Percentiles rank a stretch among this genome's conserved stretches.
Evolutionary conservation across 129 eudicot species (phyloP).

Genomic region (Tanacetum coccineum): DNA sequence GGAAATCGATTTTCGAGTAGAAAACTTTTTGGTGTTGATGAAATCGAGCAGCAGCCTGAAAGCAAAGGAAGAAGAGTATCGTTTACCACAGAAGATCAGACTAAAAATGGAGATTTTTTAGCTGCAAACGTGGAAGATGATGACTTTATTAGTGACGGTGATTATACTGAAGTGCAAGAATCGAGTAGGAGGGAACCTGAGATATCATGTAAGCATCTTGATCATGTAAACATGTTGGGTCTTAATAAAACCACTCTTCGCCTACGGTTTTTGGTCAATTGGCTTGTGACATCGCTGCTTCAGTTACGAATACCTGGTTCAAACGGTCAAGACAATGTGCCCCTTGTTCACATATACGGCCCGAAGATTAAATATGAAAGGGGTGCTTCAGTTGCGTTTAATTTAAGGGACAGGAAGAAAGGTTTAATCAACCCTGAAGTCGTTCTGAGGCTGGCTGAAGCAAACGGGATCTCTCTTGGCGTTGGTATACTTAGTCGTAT

Average conservation of each 20-base stretch:
- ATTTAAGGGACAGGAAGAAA: slow-evolving; percentile 59
- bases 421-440: slow-evolving; percentile 78
- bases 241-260: slow-evolving; percentile 91
- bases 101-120: slow-evolving; percentile 48
- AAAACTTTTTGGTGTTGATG: slow-evolving; percentile 75
- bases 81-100: slow-evolving; percentile 62
- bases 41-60: slow-evolving; percentile 40
- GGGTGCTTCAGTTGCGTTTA: slow-evolving; percentile 95
- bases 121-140: slow-evolving; percentile 60
- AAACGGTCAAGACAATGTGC: slow-evolving; percentile 43
- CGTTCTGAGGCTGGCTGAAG: slow-evolving; percentile 82
- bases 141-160: slow-evolving; percentile 70
- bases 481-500: slow-evolving; percentile 88
- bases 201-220: slow-evolving; percentile 86
- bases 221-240: slow-evolving; percentile 89
- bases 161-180: slow-evolving; percentile 63
- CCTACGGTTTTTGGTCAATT: slow-evolving; percentile 77
- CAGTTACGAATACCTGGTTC: slow-evolving; percentile 67
- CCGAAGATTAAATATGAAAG: slow-evolving; percentile 96
- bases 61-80: slow-evolving; percentile 83
- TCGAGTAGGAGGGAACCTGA: slow-evolving; percentile 89
- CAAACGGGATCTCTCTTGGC: slow-evolving; percentile 76
- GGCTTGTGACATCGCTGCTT: slow-evolving; percentile 95
- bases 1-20: slow-evolving; percentile 67
- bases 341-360: slow-evolving; percentile 85